Evolutionary conservation across 768 basidiomycete genomes (phyloP).

Genomic region (Russula vinacea): DNA sequence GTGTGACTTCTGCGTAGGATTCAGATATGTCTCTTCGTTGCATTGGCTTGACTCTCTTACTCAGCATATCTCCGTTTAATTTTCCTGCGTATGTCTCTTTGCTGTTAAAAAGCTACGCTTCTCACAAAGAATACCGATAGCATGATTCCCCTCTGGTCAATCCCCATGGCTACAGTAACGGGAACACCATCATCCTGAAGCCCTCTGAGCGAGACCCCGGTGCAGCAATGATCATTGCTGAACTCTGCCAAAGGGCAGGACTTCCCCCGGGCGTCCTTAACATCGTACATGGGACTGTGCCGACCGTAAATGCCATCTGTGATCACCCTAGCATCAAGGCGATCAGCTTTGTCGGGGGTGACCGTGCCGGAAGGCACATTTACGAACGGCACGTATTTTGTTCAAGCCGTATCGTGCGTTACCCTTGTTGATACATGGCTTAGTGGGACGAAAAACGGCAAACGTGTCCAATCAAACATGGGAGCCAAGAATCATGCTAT

Average conservation of each 20-base stretch:
- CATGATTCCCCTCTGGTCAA: constrained; percentile 97
- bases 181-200: constrained; percentile 92
- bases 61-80: constrained; percentile 81
- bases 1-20: constrained; percentile 69
- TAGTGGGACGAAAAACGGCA: constrained; percentile 82
- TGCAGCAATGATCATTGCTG: constrained; percentile 96
- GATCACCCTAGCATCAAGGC: constrained; percentile 90
- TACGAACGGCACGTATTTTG: constrained; percentile 62
- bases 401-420: neutral
- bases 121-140: constrained; percentile 37
- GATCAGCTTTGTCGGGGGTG: constrained; percentile 96
- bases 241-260: constrained; percentile 85
- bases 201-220: constrained; percentile 97
- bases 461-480: constrained; percentile 65
- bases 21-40: neutral
- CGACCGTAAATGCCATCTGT: constrained; percentile 91
- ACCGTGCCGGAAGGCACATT: constrained; percentile 90
- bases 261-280: constrained; percentile 87
- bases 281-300: constrained; percentile 84
- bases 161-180: constrained; percentile 82
- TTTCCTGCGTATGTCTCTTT: constrained; percentile 68
- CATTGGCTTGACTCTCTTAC: constrained; percentile 8
- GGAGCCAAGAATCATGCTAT: constrained; percentile 98
- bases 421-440: constrained; percentile 19
- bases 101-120: neutral